Percentiles rank a stretch among this genome's conserved stretches.
phyloP scores from a whole-genome alignment of 331 rosid genomes.

The Cydonia oblonga region DNA sequence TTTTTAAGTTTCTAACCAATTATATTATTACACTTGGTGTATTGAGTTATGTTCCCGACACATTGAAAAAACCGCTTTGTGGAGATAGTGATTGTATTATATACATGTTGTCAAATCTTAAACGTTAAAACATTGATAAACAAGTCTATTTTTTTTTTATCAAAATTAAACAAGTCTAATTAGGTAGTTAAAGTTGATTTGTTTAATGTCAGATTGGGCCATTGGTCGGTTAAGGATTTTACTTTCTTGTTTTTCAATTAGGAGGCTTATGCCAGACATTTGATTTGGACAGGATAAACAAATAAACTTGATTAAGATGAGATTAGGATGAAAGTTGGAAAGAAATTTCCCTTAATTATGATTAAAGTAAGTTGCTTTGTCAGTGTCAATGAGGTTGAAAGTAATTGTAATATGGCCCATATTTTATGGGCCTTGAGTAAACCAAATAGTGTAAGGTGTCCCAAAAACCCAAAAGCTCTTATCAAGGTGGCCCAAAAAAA shows the following conservation, averaged over 20 bases:
- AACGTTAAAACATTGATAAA: no score
- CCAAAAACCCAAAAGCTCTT: background rate
- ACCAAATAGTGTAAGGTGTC: background rate
- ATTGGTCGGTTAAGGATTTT: conserved; percentile 15
- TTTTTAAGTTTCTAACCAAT: no score
- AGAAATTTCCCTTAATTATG: no score
- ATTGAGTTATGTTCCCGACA: fast-evolving
- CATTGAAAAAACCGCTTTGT: no score
- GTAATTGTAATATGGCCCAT: background rate
- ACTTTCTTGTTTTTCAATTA: background rate
- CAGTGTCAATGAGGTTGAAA: no score
- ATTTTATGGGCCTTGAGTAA: background rate
- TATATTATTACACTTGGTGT: no score
- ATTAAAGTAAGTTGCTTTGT: no score
- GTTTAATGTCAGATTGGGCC: background rate
- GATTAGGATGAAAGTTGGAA: background rate
- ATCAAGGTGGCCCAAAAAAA: no score
- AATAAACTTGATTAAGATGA: background rate
- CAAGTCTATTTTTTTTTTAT: background rate
- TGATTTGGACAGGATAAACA: conserved; percentile 7
- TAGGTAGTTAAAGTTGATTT: background rate
- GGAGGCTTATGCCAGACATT: background rate
- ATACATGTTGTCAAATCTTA: no score
- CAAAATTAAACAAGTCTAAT: background rate
- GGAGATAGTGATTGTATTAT: no score